These are phyloP conservation scores for Candida xyloterini DNA, from an alignment of 805 yeast genomes.

Conservation along the genomic window DNA sequence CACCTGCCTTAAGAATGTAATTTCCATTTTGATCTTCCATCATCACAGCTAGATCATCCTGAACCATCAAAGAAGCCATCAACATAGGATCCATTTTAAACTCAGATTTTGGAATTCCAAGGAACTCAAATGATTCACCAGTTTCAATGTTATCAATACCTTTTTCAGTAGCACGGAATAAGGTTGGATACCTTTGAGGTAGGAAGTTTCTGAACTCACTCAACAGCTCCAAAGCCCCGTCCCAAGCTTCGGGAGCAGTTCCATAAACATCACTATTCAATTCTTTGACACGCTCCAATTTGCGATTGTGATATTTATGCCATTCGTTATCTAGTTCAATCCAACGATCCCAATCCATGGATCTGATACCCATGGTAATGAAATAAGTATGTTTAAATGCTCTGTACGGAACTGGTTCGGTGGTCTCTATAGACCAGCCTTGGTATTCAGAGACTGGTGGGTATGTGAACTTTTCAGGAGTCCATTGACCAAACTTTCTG, in stretches of 20 bases:
- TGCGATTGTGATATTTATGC: slow-evolving; percentile 51
- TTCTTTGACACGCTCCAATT: slow-evolving; percentile 46
- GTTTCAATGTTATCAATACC: slow-evolving; percentile 53
- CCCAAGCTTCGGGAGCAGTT: slow-evolving; percentile 47
- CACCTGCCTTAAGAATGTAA: slow-evolving; percentile 56
- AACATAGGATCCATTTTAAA: slow-evolving; percentile 53
- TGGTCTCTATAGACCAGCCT: slow-evolving; percentile 47
- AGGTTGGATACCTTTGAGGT: slow-evolving; percentile 55
- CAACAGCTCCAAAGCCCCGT: slow-evolving; percentile 54
- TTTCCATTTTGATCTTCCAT: slow-evolving; percentile 57
- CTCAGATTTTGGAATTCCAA: slow-evolving; percentile 28
- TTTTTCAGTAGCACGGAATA: slow-evolving; percentile 43
- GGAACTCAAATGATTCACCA: slow-evolving; percentile 46
- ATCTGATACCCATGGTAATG: slow-evolving; percentile 68
- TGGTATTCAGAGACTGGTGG: slow-evolving; percentile 49
- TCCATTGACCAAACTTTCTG: slow-evolving; percentile 51
- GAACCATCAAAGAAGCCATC: slow-evolving; percentile 55
- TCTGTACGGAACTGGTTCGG: slow-evolving; percentile 59
- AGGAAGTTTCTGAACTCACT: slow-evolving; percentile 51
- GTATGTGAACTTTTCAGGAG: slow-evolving; percentile 46
- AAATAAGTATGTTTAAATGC: slow-evolving; percentile 65
- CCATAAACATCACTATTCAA: slow-evolving; percentile 48
- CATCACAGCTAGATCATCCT: slow-evolving; percentile 69
- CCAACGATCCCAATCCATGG: slow-evolving; percentile 61
- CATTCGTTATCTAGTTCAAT: slow-evolving; percentile 68